Evolutionary conservation across 768 basidiomycete species (phyloP), one percentile per base, ranked within the genome.

Genomic region (Tulasnella sp.): DNA sequence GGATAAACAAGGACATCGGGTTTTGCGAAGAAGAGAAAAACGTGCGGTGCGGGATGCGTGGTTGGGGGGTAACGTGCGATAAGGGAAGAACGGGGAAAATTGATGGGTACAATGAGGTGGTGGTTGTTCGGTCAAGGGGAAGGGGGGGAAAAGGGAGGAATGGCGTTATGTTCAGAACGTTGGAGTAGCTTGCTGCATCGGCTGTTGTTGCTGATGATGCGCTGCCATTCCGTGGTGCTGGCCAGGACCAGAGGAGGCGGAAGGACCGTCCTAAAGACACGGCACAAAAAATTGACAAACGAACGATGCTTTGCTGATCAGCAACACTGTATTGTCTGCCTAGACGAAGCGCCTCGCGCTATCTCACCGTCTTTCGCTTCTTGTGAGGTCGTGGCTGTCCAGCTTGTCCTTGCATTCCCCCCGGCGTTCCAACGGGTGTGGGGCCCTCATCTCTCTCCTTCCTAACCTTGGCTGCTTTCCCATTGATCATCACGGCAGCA

Each of bases 181-280:
- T 38, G 78, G 78, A 40, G 78, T 79, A 36, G 78, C 78, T 48
- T 79, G 78, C 73, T 79, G 78, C 78, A 79, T 79, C 36, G 78
- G 78, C 71, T 79, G 76, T 31, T 39, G 78, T 44, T 44, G 78
- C 78, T 44, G 68, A 73, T 79, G 78, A 74, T 71, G 71, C 27
- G 42, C 38, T 39, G 76, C 62, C 36, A 79, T 27, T 9, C 39
- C 40, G 42, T 48, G 71, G 21, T 79, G 38, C 21, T 38, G 58
- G 31, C 31, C 9, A 18, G 31, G 34, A 44, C 38, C 58, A 31
- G 46, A 16, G 6, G 36, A 58, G 19, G 46, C 8, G 36, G 36
- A 58, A 52, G 38, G 1, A 36, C 36, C 38, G 76, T 76, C 75
- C 75, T 76, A 76, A 34, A 52, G 46, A 62, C 36, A 21, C 71